phyloP scores from a whole-genome alignment of 1,284 basidiomycete species.

The Entoloma clypeatum region DNA sequence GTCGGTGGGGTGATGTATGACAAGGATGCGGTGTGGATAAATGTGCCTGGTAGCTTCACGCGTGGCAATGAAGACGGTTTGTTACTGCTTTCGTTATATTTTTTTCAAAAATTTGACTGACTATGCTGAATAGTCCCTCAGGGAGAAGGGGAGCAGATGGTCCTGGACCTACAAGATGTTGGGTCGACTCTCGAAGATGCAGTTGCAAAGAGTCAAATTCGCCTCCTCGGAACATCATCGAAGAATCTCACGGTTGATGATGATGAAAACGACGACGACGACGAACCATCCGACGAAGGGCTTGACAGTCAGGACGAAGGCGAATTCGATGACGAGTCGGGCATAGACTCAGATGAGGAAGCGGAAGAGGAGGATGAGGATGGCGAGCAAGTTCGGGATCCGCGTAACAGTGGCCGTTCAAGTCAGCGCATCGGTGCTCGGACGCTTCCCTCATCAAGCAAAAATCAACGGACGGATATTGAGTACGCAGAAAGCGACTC shows the following conservation, averaged over 20 bases:
- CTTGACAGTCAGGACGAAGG: too few relatives aligned
- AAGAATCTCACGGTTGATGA: slow-evolving; percentile 44
- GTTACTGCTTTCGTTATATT: slow-evolving; percentile 19
- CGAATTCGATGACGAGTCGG: slow-evolving; percentile 25
- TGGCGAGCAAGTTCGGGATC: slow-evolving; percentile 26
- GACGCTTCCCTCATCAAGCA: slow-evolving; percentile 32
- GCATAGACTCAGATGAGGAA: slow-evolving; percentile 24
- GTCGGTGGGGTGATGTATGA: slow-evolving; percentile 97
- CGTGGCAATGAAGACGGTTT: slow-evolving; percentile 60
- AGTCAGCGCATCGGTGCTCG: slow-evolving; percentile 46
- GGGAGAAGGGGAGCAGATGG: slow-evolving; percentile 96
- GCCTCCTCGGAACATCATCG: slow-evolving; percentile 81
- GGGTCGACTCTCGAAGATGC: slow-evolving; percentile 79
- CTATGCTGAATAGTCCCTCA: slow-evolving; percentile 48
- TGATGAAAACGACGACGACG: slow-evolving; percentile 22
- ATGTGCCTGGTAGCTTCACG: slow-evolving; percentile 93
- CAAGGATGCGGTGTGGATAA: slow-evolving; percentile 98
- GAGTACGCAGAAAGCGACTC: slow-evolving; percentile 83
- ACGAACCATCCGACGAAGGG: too few relatives aligned
- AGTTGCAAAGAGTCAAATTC: slow-evolving; percentile 79
- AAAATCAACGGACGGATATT: slow-evolving; percentile 41
- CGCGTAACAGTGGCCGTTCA: slow-evolving; percentile 46
- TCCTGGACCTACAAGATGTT: slow-evolving; percentile 93
- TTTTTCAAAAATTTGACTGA: slow-evolving; percentile 13
- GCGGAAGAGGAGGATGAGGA: slow-evolving; percentile 25